Evolutionary conservation across 768 basidiomycete genomes (phyloP).

Genomic region (Phanerochaete carnosa): DNA sequence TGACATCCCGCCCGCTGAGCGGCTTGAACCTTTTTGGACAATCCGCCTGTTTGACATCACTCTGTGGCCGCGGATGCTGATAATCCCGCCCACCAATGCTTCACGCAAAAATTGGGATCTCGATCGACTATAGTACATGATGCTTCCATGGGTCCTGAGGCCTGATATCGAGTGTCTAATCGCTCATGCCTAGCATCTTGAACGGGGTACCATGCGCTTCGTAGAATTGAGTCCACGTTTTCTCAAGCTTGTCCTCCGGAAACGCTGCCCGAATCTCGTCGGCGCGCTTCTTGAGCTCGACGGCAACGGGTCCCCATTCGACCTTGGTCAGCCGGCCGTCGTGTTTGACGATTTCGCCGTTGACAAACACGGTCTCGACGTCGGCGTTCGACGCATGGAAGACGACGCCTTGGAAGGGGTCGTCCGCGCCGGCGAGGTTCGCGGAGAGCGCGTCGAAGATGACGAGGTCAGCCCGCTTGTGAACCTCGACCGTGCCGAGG

Average conservation of each 20-base stretch:
- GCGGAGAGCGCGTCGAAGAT: slow-evolving; percentile 26
- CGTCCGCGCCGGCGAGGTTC: slow-evolving; percentile 24
- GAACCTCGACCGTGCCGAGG: slow-evolving; percentile 28
- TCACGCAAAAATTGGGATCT: no score
- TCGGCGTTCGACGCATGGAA: slow-evolving; percentile 28
- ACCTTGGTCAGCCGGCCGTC: slow-evolving; percentile 21
- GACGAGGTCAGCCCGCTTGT: slow-evolving; percentile 29
- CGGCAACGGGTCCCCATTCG: slow-evolving; percentile 23
- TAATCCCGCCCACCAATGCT: no score
- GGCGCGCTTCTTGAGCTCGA: slow-evolving; percentile 20
- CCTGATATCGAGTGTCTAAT: no score
- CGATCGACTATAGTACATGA: no score
- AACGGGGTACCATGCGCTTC: not conserved
- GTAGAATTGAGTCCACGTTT: slow-evolving; percentile 21
- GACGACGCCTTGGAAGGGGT: slow-evolving; percentile 25
- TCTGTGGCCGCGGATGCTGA: not conserved
- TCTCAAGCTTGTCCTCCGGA: slow-evolving; percentile 20
- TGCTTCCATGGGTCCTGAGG: no score
- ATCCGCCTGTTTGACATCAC: not conserved
- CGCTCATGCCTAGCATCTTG: no score
- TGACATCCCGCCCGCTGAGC: not conserved
- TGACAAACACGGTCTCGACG: slow-evolving; percentile 28
- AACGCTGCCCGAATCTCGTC: slow-evolving; percentile 18
- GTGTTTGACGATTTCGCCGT: slow-evolving; percentile 29
- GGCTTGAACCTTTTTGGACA: not conserved